Percentiles rank a stretch among this genome's conserved stretches.
Evolutionary conservation across 768 basidiomycete species (phyloP).

Genomic region (Amanita thiersii): DNA sequence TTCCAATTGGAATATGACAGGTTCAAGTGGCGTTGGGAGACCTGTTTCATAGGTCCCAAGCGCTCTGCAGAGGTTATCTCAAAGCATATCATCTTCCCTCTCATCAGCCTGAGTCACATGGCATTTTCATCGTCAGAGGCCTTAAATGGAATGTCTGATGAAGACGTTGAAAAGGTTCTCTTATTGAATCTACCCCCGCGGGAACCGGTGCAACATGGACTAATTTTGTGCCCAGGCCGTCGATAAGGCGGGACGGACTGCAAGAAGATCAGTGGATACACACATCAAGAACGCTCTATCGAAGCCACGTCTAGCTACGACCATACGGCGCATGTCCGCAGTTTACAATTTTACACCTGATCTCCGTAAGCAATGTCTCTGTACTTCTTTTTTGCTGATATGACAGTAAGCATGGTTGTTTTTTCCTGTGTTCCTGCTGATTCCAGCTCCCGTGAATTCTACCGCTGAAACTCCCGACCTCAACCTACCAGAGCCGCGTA

Average conservation of each 20-base stretch:
- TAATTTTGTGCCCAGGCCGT: constrained; percentile 36
- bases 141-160: constrained; percentile 44
- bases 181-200: not conserved
- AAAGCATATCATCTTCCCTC: constrained; percentile 68
- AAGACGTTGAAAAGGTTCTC: constrained; percentile 62
- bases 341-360: constrained; percentile 59
- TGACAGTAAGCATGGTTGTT: constrained; percentile 10
- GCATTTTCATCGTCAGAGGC: constrained; percentile 56
- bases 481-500: constrained; percentile 16
- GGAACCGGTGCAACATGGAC: not conserved
- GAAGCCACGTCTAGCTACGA: constrained; percentile 59
- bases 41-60: constrained; percentile 54
- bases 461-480: constrained; percentile 39
- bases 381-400: constrained; percentile 6
- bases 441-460: constrained; percentile 43
- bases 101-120: constrained; percentile 64
- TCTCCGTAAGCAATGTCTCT: constrained; percentile 52
- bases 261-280: constrained; percentile 59
- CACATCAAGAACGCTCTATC: constrained; percentile 67
- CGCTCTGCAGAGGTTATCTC: constrained; percentile 67
- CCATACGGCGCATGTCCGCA: constrained; percentile 64
- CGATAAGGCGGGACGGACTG: constrained; percentile 64
- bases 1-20: constrained; percentile 48
- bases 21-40: constrained; percentile 80
- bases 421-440: constrained; percentile 11